phyloP scores from a whole-genome alignment of 805 yeast genomes.

The Yamadazyma akitaensis region DNA sequence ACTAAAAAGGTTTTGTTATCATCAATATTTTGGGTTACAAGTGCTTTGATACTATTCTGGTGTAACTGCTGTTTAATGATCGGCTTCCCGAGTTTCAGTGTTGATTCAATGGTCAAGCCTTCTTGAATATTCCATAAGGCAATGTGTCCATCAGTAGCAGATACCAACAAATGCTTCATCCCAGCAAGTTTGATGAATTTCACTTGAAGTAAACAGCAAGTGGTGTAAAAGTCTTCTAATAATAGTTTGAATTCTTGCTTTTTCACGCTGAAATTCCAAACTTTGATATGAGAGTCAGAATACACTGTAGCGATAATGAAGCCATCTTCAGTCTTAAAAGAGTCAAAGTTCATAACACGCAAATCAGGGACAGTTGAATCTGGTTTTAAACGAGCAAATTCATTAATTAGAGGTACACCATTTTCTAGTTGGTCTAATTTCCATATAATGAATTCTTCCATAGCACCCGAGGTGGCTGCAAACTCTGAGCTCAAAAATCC shows the following conservation, averaged over 20 bases:
- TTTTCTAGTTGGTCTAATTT: conserved; percentile 37
- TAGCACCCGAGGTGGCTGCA: conserved; percentile 62
- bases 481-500: conserved; percentile 52
- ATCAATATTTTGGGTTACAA: conserved; percentile 24
- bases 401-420: conserved; percentile 43
- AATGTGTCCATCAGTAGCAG: conserved; percentile 83
- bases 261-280: conserved; percentile 52
- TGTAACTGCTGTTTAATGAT: conserved; percentile 56
- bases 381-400: conserved; percentile 54
- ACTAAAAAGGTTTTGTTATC: conserved; percentile 32
- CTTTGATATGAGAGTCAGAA: conserved; percentile 75
- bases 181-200: conserved; percentile 36
- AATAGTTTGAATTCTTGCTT: conserved; percentile 42
- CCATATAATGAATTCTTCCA: conserved; percentile 90
- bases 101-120: background rate
- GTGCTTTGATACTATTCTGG: conserved; percentile 78
- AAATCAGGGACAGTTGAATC: conserved; percentile 67
- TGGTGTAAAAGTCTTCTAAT: conserved; percentile 52
- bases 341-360: conserved; percentile 82
- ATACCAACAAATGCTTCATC: conserved; percentile 42
- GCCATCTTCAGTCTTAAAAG: conserved; percentile 42
- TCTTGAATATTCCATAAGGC: conserved; percentile 51
- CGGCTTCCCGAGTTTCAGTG: conserved; percentile 21
- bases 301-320: conserved; percentile 67
- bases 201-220: conserved; percentile 74